Evolutionary conservation across 306 rosid species (phyloP).

Genomic region (Senna siamea): DNA sequence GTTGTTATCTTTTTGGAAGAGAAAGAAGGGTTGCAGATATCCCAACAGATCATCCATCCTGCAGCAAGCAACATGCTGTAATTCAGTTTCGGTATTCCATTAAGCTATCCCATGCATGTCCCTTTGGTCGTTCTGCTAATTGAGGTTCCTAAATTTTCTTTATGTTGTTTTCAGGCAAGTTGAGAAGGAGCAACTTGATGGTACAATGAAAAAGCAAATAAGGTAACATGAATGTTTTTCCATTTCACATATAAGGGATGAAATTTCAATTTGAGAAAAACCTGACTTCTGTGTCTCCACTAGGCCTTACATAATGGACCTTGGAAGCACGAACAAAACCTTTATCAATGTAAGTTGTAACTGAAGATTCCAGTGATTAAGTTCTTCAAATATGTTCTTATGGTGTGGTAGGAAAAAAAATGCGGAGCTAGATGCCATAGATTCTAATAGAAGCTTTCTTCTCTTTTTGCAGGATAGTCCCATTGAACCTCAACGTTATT

Average conservation of each 20-base stretch:
- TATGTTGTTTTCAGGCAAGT: slow-evolving; percentile 64
- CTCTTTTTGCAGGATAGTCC: slow-evolving; percentile 76
- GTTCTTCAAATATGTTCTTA: slow-evolving; percentile 5
- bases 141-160: slow-evolving; percentile 21
- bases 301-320: slow-evolving; percentile 98
- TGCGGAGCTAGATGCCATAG: slow-evolving; percentile 25
- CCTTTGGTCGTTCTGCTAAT: slow-evolving; percentile 4
- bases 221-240: slow-evolving; percentile 53
- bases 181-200: slow-evolving; percentile 85
- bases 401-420: slow-evolving; percentile 22
- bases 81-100: slow-evolving; percentile 79
- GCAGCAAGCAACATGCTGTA: slow-evolving; percentile 99
- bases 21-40: slow-evolving; percentile 97
- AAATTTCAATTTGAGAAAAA: slow-evolving; percentile 28
- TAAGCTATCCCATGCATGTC: slow-evolving; percentile 16
- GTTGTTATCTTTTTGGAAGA: slow-evolving; percentile 96
- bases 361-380: slow-evolving; percentile 22
- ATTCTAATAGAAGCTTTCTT: slow-evolving; percentile 27
- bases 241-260: neutral
- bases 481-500: slow-evolving; percentile 92
- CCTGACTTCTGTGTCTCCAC: slow-evolving; percentile 35
- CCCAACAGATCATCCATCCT: slow-evolving; percentile 98
- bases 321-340: slow-evolving; percentile 99
- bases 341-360: slow-evolving; percentile 75
- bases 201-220: slow-evolving; percentile 57